Base-by-base conservation (phyloP, 352 stramenopile genomes). In the Pythium chondricola region DNA sequence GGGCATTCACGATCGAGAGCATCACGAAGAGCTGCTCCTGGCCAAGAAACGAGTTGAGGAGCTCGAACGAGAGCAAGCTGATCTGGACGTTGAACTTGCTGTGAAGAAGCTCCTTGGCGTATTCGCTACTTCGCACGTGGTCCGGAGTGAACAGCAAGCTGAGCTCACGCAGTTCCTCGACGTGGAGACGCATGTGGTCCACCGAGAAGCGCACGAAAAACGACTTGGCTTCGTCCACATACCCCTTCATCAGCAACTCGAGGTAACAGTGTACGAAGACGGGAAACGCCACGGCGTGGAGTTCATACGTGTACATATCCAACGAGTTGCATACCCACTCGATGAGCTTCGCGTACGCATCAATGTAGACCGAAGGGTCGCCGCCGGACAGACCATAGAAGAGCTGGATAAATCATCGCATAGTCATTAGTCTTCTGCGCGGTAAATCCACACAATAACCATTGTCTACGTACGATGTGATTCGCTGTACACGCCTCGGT, bases 251-350 rank as follows among this genome's bases (percentile, higher is more conserved):
- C n/a, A 90, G 49, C 21, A 93, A 59, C 47, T 93, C 82, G 30
- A 93, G 54, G 53, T 82, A 91, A 56, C 74, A 88, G 63, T 91
- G 82, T 38, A 88, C 77, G 47, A 89, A 93, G 43, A 93, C 56
- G 29, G 82, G 82, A 27, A 86, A 93, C 26, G 74, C 63, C 35
- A 93, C 69, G 0, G 71, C 74, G 48, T 93, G 79, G 37, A 93
- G 59, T 56, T 93, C 82, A 57, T 79, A 85, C 46, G 86, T 86
- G 60, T 89, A 89, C 77, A 89, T 86, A 44, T 93, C 82, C 11
- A 93, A 59, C 53, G 82, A 85, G 56, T 89, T 90, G 61, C 73
- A 83, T 40, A 93, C 83, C 82, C 82, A 93, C 33, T 86, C 73
- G 32, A 87, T 39, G n/a, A 93, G 61, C 52, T 74, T 69, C 16